Base-by-base conservation (phyloP, 2,329 filamentous ascomycete genomes). In the Thelonectria rubi region DNA sequence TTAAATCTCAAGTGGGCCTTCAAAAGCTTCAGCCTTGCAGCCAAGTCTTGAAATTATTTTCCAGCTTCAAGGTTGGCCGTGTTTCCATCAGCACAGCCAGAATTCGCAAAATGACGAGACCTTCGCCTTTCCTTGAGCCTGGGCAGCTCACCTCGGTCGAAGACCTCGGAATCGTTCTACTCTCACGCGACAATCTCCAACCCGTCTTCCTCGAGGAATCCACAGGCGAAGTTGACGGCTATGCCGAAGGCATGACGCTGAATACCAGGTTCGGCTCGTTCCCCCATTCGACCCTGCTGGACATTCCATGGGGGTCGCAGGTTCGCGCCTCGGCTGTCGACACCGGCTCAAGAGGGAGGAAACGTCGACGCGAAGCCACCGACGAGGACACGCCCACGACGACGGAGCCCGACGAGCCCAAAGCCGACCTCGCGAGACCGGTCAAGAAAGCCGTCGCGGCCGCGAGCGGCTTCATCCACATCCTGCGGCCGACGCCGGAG, bases 201-300 rank as follows among this genome's bases (percentile, higher is more conserved):
- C 93, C 94, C 8, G 82, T 93, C 24, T 88, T 91, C 63, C 85
- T 94, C 26, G 82, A 85, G 65, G 80, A 86, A 30, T 83, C 84
- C 20, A 83, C 86, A 39, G 87, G 87, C 54, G 84, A 86, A 43
- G 83, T 90, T 65, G 85, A 89, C 72, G 91, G 91, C 61, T 93
- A 93, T 71, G 85, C 86, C 30, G 90, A 93, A 74, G 91, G 91
- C 37, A 89, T 88, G 48, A 90, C 93, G 2, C 87, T 94, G 55
- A 98, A 97, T 79, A 99, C 94, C 1, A 89, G 94, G 46, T 99
- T 97, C 73, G 95, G 95, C 50, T 97, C 94, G 0, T 94, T 93
- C 63, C 91, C 92, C 0, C 92, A 94, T 74, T 90, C 86, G 11
- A 94, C 91, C 0, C 79, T 94, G 47, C 84, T 97, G 57, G 83